These are phyloP conservation scores for Phytopythium vexans DNA, from an alignment of 352 stramenopile genomes.

Conservation along the genomic window DNA sequence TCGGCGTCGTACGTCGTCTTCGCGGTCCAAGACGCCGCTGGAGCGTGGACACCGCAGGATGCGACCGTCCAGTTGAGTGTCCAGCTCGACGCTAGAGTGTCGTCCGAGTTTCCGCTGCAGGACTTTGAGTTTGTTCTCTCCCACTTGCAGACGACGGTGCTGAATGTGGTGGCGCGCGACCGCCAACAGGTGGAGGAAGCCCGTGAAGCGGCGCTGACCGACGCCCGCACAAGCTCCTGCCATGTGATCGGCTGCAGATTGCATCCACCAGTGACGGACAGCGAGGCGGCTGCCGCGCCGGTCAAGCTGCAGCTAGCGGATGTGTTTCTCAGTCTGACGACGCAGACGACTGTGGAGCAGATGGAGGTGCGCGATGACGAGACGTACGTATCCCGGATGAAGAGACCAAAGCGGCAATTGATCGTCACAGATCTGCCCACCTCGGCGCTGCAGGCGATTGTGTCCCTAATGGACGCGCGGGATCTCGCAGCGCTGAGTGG, in stretches of 20 bases:
- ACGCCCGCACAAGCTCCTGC: slow-evolving; percentile 41
- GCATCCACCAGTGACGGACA: slow-evolving; percentile 23
- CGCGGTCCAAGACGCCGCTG: slow-evolving; percentile 1
- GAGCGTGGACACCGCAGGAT: background rate
- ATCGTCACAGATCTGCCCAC: slow-evolving; percentile 67
- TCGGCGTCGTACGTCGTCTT: slow-evolving; percentile 42
- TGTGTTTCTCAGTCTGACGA: slow-evolving; percentile 65
- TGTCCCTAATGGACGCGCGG: slow-evolving; percentile 58
- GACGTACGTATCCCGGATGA: slow-evolving; percentile 59
- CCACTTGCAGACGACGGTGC: slow-evolving; percentile 47
- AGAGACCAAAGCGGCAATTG: slow-evolving; percentile 17
- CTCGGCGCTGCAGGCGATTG: slow-evolving; percentile 46
- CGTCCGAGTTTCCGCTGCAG: slow-evolving; percentile 20
- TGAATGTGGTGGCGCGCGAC: slow-evolving; percentile 28
- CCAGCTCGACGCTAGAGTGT: slow-evolving; percentile 25
- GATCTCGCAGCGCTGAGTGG: slow-evolving; percentile 55
- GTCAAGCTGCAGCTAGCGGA: slow-evolving; percentile 52
- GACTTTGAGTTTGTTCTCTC: slow-evolving; percentile 58
- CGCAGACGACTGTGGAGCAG: slow-evolving; percentile 47
- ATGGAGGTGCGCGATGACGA: slow-evolving; percentile 69
- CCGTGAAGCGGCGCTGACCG: slow-evolving; percentile 16
- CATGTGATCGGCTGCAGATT: slow-evolving; percentile 66
- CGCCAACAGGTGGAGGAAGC: slow-evolving; percentile 11
- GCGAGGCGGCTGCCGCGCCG: slow-evolving; percentile 4
- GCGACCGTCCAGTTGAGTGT: slow-evolving; percentile 57